A percentile compares a stretch with the other conserved stretches of the same genome.
phyloP scores from a whole-genome alignment of 441 rosid species.

The Corymbia citriodora region DNA sequence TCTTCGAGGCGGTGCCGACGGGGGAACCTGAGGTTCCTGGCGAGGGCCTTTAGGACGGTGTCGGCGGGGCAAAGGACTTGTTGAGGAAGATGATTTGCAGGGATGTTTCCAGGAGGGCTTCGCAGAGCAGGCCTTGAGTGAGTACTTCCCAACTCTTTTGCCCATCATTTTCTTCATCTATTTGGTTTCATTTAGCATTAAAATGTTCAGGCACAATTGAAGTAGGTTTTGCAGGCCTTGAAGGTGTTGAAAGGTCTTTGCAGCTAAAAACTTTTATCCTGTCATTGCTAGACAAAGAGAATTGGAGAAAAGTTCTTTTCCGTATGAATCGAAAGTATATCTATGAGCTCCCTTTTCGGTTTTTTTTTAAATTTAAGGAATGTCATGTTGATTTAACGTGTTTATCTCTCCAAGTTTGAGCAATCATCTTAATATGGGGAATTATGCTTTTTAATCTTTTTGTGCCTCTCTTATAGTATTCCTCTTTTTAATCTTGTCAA shows the following conservation, averaged over 20 bases:
- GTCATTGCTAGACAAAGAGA: not conserved
- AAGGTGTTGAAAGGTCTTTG: not conserved
- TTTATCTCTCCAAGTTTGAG: no score
- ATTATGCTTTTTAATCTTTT: not conserved
- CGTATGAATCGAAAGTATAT: not conserved
- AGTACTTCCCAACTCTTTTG: not conserved
- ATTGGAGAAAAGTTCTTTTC: not conserved
- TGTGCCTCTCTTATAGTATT: not conserved
- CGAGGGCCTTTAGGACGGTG: slow-evolving; percentile 27
- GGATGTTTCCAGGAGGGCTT: slow-evolving; percentile 64
- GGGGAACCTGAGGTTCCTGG: slow-evolving; percentile 63
- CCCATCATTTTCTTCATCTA: no score
- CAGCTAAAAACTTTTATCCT: not conserved
- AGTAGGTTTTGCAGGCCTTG: not conserved
- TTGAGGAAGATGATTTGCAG: slow-evolving; percentile 62
- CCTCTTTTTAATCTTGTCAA: no score
- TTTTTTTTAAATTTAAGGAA: no score
- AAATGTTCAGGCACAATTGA: no score
- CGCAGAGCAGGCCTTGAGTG: slow-evolving; percentile 82
- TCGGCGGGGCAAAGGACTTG: slow-evolving; percentile 60
- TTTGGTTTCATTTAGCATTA: no score
- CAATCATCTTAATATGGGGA: not conserved
- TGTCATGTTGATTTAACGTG: no score
- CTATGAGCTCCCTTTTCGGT: no score
- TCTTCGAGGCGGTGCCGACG: slow-evolving; percentile 63